Conservation (phyloP, 2,329 filamentous ascomycete genomes). For the Helminthosporium solani region DNA sequence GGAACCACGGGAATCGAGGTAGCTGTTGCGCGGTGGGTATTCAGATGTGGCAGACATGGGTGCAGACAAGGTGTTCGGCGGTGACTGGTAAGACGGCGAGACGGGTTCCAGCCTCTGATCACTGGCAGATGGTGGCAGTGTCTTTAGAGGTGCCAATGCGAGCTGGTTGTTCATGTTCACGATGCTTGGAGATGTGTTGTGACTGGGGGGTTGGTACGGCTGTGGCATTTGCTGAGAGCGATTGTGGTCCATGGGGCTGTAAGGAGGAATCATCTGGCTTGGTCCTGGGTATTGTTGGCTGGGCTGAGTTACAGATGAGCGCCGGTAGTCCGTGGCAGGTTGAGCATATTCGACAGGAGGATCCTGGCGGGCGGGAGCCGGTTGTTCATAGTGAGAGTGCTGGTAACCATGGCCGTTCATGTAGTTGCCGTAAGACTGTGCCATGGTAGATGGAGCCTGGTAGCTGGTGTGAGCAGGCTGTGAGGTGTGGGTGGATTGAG, state of each 20-base stretch:
- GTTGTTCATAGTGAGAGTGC: constrained; percentile 42
- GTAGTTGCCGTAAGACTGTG: constrained; percentile 45
- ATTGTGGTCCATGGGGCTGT: constrained; percentile 41
- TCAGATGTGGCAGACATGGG: constrained; percentile 40
- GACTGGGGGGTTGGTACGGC: constrained; percentile 36
- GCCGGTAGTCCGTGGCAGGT: constrained; percentile 42
- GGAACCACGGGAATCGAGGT: constrained; percentile 23
- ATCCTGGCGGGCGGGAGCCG: constrained; percentile 39
- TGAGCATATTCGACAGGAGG: constrained; percentile 42
- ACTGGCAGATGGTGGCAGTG: constrained; percentile 35
- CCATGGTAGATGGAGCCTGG: constrained; percentile 34
- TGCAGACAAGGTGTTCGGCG: constrained; percentile 32
- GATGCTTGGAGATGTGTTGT: constrained; percentile 26
- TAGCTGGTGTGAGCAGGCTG: constrained; percentile 31
- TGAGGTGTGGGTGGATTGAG: constrained; percentile 25
- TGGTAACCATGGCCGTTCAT: constrained; percentile 38
- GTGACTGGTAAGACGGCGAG: constrained; percentile 47
- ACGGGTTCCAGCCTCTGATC: constrained; percentile 45
- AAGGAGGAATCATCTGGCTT: constrained; percentile 37
- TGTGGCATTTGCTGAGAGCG: constrained; percentile 41
- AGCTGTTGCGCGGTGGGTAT: constrained; percentile 21
- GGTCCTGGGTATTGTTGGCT: constrained; percentile 39
- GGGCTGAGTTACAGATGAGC: constrained; percentile 40
- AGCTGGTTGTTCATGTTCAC: constrained; percentile 37
- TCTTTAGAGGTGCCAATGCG: constrained; percentile 47